Evolutionary conservation across 2,329 filamentous ascomycete genomes (phyloP).

Genomic region (Beauveria varroae): DNA sequence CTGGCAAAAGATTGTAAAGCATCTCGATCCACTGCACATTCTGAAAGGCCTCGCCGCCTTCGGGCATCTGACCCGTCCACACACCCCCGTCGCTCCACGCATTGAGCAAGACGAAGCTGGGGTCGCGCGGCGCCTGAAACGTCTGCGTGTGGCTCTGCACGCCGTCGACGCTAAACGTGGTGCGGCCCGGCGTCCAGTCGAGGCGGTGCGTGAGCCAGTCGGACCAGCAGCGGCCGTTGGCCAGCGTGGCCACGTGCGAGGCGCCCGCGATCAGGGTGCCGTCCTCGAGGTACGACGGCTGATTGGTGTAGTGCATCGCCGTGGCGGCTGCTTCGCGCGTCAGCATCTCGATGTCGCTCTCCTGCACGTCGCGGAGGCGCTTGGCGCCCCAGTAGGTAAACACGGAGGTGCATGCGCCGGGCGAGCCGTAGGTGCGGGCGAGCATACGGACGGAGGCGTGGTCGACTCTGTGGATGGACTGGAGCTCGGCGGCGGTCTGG

Average conservation of each 20-base stretch:
- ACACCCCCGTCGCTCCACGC: constrained; percentile 51
- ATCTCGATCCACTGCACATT: constrained; percentile 56
- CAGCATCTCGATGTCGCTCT: constrained; percentile 44
- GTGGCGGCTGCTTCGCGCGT: constrained; percentile 32
- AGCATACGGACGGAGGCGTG: constrained; percentile 36
- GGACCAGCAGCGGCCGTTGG: constrained; percentile 36
- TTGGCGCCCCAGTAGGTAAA: constrained; percentile 39
- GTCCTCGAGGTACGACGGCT: constrained; percentile 39
- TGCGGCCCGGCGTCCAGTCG: constrained; percentile 48
- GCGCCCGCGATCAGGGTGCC: constrained; percentile 38
- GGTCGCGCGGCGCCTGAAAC: constrained; percentile 46
- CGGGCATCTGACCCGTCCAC: constrained; percentile 50
- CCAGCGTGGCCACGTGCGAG: constrained; percentile 34
- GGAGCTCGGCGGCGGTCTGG: constrained; percentile 40
- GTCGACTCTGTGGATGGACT: constrained; percentile 24
- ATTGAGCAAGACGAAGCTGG: constrained; percentile 45
- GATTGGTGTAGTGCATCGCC: constrained; percentile 50
- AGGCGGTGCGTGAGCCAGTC: constrained; percentile 50
- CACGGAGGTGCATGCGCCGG: constrained; percentile 42
- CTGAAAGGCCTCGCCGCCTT: constrained; percentile 40
- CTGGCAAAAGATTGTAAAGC: constrained; percentile 32
- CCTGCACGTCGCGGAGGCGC: constrained; percentile 32
- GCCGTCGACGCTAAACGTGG: constrained; percentile 47
- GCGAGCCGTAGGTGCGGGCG: constrained; percentile 36
- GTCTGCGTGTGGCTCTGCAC: constrained; percentile 39